Percentiles rank a stretch among this genome's conserved stretches.
These are phyloP conservation scores for Fusarium austroafricanum DNA, from an alignment of 2,329 filamentous ascomycete genomes.

Conservation along the genomic window DNA sequence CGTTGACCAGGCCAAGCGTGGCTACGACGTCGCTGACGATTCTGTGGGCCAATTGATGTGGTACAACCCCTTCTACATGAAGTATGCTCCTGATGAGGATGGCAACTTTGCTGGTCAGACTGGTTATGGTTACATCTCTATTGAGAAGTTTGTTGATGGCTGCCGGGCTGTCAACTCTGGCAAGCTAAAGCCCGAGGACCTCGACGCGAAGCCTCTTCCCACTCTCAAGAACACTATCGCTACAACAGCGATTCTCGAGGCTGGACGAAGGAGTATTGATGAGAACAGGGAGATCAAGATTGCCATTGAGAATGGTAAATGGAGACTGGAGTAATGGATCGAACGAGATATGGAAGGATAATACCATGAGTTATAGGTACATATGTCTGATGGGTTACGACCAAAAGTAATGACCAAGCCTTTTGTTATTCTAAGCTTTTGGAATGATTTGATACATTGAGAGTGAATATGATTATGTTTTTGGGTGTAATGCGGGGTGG, in stretches of 20 bases:
- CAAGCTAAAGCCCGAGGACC: constrained; percentile 75
- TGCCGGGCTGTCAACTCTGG: constrained; percentile 83
- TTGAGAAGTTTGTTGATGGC: constrained; percentile 95
- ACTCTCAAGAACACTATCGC: constrained; percentile 91
- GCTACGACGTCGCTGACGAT: constrained; percentile 95
- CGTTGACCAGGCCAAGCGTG: constrained; percentile 92
- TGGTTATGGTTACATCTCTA: constrained; percentile 92
- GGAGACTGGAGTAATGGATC: constrained; percentile 68
- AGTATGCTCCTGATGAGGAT: constrained; percentile 92
- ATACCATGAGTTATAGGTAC: constrained; percentile 16
- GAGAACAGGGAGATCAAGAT: constrained; percentile 84
- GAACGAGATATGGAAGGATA: neutral
- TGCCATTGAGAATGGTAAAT: constrained; percentile 70
- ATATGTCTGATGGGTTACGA: constrained; percentile 27
- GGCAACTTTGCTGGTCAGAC: constrained; percentile 93
- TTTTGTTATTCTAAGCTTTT: neutral
- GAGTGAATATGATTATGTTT: constrained; percentile 1
- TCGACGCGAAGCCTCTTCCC: constrained; percentile 84
- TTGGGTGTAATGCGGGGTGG: constrained; percentile 25
- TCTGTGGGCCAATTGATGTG: constrained; percentile 76
- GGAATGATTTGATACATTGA: neutral
- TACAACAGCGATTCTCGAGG: constrained; percentile 91
- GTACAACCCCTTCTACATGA: constrained; percentile 97
- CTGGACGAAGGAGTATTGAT: constrained; percentile 85
- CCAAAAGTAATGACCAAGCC: constrained; percentile 32